phyloP scores from a whole-genome alignment of 257 asterid species.

The Solanum piurae region DNA sequence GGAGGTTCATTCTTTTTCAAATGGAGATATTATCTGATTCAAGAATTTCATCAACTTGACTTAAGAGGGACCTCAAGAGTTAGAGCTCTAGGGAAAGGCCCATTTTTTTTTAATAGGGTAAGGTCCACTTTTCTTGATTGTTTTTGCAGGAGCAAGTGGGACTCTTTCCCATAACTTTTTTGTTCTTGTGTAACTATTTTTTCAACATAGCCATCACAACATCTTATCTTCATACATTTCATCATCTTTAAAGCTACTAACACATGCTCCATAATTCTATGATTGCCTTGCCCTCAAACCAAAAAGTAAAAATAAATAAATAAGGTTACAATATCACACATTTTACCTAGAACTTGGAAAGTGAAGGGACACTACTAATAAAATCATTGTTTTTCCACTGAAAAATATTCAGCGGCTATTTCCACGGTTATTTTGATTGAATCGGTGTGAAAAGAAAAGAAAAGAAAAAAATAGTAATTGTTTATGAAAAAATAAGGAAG shows the following conservation, averaged over 20 bases:
- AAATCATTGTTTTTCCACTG: neutral
- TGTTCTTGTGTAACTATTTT: constrained; percentile 2
- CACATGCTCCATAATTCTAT: constrained; percentile 33
- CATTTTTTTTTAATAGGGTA: neutral
- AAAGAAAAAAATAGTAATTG: neutral
- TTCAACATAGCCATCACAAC: constrained; percentile 5
- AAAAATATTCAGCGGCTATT: neutral
- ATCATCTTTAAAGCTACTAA: constrained; percentile 22
- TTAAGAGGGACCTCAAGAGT: neutral
- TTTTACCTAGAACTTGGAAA: constrained; percentile 19
- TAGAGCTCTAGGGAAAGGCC: neutral
- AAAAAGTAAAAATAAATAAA: constrained; percentile 4
- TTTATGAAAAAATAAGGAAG: neutral
- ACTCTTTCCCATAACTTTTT: constrained; percentile 13
- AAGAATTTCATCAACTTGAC: neutral
- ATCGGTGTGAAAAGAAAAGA: neutral
- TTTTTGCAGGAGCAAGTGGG: constrained; percentile 40
- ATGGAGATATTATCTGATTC: neutral
- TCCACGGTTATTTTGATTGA: neutral
- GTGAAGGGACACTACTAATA: neutral
- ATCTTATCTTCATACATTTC: constrained; percentile 42
- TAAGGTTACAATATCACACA: constrained; percentile 9
- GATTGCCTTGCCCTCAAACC: constrained; percentile 17
- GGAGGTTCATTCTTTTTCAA: too few species aligned
- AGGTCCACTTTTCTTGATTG: constrained; percentile 21